phyloP scores from a whole-genome alignment of 106 monocot genomes.

The Dioscorea dumetorum region DNA sequence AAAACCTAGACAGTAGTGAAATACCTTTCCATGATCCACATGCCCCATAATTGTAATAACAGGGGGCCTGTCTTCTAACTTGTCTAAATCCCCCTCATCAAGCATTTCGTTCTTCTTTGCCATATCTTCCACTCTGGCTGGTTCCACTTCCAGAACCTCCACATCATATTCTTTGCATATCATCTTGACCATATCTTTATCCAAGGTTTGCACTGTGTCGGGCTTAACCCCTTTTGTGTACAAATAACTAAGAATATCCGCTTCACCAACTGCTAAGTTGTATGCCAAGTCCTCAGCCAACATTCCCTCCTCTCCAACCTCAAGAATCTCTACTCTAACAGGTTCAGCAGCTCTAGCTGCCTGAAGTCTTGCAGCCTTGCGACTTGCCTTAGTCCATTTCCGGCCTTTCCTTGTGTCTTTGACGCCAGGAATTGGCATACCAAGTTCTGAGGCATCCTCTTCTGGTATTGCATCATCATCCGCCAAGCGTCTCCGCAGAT shows the following conservation, averaged over 20 bases:
- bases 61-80: constrained; percentile 74
- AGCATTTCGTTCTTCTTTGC: constrained; percentile 90
- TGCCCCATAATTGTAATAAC: constrained; percentile 99
- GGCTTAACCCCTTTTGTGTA: constrained; percentile 66
- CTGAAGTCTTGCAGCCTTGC: constrained; percentile 73
- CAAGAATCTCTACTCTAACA: constrained; percentile 88
- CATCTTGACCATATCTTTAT: constrained; percentile 93
- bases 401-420: constrained; percentile 48
- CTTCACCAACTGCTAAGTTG: constrained; percentile 57
- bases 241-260: constrained; percentile 63
- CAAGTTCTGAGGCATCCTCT: constrained; percentile 54
- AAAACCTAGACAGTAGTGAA: constrained; percentile 2
- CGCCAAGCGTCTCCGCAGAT: constrained; percentile 47
- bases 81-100: constrained; percentile 74
- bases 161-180: constrained; percentile 93
- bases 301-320: constrained; percentile 91
- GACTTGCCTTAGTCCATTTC: constrained; percentile 81
- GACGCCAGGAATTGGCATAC: constrained; percentile 61
- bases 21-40: constrained; percentile 98
- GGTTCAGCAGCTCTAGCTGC: constrained; percentile 72
- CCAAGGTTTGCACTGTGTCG: constrained; percentile 51
- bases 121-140: constrained; percentile 72
- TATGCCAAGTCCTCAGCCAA: constrained; percentile 69
- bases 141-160: constrained; percentile 74
- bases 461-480: constrained; percentile 26